Evolutionary conservation across 352 stramenopile species (phyloP).

Genomic region (Phytophthora sp.): DNA sequence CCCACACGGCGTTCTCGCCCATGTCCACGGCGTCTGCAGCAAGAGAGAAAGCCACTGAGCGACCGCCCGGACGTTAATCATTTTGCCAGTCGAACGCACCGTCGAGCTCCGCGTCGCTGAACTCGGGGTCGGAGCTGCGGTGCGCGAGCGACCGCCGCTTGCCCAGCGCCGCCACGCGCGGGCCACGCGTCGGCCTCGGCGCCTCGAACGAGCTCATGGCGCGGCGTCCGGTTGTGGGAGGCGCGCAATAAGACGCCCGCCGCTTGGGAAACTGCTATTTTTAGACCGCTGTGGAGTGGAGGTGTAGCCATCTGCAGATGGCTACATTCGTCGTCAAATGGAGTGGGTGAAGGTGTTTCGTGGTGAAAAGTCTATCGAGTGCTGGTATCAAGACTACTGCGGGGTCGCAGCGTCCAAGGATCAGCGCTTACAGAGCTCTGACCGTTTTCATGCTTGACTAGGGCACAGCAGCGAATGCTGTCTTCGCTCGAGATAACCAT

Average conservation of each 20-base stretch:
- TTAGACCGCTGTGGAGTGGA: too few species aligned
- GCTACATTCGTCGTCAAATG: neutral
- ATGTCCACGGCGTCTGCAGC: slow-evolving; percentile 69
- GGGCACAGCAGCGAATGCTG: too few species aligned
- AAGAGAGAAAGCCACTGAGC: neutral
- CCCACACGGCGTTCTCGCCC: slow-evolving; percentile 68
- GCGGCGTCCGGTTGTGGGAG: neutral
- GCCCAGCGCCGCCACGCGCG: slow-evolving; percentile 22
- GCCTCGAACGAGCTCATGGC: slow-evolving; percentile 50
- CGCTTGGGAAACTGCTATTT: too few species aligned
- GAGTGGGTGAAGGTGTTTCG: too few species aligned
- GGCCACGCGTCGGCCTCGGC: slow-evolving; percentile 5
- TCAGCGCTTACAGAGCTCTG: too few species aligned
- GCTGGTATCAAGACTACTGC: too few species aligned
- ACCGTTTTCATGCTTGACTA: too few species aligned
- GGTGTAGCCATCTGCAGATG: too few species aligned
- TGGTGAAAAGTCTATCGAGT: too few species aligned
- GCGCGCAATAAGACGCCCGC: neutral
- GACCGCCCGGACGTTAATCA: slow-evolving; percentile 11
- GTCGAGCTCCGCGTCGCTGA: slow-evolving; percentile 60
- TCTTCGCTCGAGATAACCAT: too few species aligned
- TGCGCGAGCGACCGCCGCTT: slow-evolving; percentile 48
- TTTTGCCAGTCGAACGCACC: slow-evolving; percentile 33
- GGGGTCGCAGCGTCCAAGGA: too few species aligned
- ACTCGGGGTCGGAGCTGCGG: slow-evolving; percentile 67